These are phyloP conservation scores for Solanum pennellii DNA, from an alignment of 257 asterid genomes.

Conservation along the genomic window DNA sequence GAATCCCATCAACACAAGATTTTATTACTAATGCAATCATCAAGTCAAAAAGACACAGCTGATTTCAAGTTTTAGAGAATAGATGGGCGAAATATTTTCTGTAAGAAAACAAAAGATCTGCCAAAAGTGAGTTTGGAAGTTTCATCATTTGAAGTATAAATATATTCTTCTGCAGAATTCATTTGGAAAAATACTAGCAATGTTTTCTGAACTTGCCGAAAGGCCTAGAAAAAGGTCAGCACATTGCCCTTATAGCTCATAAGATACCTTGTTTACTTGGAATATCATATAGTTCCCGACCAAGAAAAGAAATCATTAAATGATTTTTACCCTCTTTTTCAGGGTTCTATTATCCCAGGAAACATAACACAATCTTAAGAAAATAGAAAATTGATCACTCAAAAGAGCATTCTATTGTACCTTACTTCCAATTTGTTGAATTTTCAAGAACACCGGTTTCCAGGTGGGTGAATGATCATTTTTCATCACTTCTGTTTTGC, in stretches of 20 bases:
- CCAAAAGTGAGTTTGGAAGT: neutral
- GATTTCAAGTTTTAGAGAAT: neutral
- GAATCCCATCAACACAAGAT: neutral
- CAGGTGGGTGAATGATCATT: constrained; percentile 76
- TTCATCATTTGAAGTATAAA: neutral
- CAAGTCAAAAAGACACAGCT: neutral
- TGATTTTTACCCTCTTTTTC: neutral
- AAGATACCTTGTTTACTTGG: neutral
- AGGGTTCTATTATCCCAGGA: neutral
- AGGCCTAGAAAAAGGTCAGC: neutral
- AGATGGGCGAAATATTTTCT: neutral
- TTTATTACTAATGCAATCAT: neutral
- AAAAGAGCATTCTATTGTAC: constrained; percentile 20
- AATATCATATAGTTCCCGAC: neutral
- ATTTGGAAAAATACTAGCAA: neutral
- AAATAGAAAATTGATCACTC: neutral
- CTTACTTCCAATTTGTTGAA: constrained; percentile 98
- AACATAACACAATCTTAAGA: neutral
- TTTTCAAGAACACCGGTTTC: constrained; percentile 61
- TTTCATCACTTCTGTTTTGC: constrained; percentile 94
- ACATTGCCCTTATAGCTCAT: neutral
- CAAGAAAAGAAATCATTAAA: neutral
- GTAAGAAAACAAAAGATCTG: neutral
- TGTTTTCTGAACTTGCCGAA: neutral
- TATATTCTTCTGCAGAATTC: neutral